Evolutionary conservation across 805 yeast genomes (phyloP), one percentile per base, ranked within the genome.

Genomic region (Cyberlindnera amylophila): DNA sequence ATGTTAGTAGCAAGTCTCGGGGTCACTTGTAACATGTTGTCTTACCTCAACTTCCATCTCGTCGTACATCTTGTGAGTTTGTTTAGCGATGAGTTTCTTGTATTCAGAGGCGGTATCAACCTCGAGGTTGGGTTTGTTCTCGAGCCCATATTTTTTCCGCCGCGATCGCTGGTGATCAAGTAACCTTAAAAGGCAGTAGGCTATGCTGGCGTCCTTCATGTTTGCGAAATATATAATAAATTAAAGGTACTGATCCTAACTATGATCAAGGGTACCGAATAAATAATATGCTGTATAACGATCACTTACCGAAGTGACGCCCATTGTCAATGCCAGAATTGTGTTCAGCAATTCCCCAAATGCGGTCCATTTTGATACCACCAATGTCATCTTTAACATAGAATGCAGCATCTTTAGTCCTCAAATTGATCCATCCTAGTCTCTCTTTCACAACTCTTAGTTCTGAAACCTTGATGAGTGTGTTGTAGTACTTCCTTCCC

Each of bases 281-380:
- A 27, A 27, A 27, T 27, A 27, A 8, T 8, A 6, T 5, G n/a
- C 5, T 13, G 10, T 8, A 12, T 13, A 34, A 14, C 14, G 28
- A 9, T 35, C 36, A 49, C 19, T 39, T 38, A 3, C 26, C 38
- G 23, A 45, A 27, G 21, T 26, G 31, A 15, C 50, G 44, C 5
- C 45, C 45, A 4, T 33, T 41, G 26, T 38, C 23, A 13, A 38
- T 12, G 3, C 46, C 45, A 10, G 39, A 12, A 16, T 82, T 79
- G 37, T 66, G 65, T 57, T 87, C 95, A 1, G 83, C 77, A n/a
- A 85, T 75, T 0, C 90, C 88, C 91, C 95, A 82, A 5, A 86
- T 63, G 41, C 96, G 66, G 54, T 86, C 93, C 95, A 86, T 86
- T 50, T 78, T 77, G 58, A 84, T 65, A 2, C 95, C 95, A 2